These are phyloP conservation scores for Salinomyces thailandicus DNA, from an alignment of 2,329 filamentous ascomycete genomes.

Conservation along the genomic window DNA sequence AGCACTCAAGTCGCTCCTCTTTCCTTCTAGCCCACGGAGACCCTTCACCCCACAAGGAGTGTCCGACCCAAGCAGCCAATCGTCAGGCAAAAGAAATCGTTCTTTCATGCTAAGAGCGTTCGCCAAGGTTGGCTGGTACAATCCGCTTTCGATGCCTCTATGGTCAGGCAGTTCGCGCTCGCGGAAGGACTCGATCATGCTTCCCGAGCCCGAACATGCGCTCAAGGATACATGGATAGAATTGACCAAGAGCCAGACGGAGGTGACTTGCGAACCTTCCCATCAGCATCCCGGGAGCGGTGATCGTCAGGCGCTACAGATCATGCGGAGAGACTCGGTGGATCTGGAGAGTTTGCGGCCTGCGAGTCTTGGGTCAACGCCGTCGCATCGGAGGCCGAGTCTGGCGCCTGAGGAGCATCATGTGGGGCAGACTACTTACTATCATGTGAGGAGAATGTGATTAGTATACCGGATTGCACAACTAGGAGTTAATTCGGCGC, in stretches of 20 bases:
- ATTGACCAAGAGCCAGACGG: not conserved
- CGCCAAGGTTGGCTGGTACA: not conserved
- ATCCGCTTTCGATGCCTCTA: not conserved
- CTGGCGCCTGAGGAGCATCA: too few relatives aligned
- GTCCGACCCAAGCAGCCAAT: not conserved
- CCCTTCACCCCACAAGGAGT: not conserved
- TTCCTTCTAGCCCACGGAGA: not conserved
- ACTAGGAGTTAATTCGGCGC: too few relatives aligned
- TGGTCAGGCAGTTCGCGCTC: not conserved
- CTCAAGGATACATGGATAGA: constrained; percentile 1
- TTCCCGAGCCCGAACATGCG: not conserved
- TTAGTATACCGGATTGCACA: too few relatives aligned
- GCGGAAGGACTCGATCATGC: not conserved
- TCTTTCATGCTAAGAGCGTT: not conserved
- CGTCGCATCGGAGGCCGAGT: too few relatives aligned
- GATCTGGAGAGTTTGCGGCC: constrained; percentile 1
- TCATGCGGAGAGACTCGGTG: constrained; percentile 1
- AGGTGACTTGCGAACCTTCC: not conserved
- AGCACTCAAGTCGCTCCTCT: constrained; percentile 2
- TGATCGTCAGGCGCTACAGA: not conserved
- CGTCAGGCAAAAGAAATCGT: not conserved
- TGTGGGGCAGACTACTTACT: too few relatives aligned
- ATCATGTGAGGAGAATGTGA: too few relatives aligned
- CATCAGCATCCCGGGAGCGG: not conserved
- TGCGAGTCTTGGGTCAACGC: too few relatives aligned